Evolutionary conservation across 148 eudicot genomes (phyloP), one percentile per base, ranked within the genome.

Genomic region (Agrostemma githago): DNA sequence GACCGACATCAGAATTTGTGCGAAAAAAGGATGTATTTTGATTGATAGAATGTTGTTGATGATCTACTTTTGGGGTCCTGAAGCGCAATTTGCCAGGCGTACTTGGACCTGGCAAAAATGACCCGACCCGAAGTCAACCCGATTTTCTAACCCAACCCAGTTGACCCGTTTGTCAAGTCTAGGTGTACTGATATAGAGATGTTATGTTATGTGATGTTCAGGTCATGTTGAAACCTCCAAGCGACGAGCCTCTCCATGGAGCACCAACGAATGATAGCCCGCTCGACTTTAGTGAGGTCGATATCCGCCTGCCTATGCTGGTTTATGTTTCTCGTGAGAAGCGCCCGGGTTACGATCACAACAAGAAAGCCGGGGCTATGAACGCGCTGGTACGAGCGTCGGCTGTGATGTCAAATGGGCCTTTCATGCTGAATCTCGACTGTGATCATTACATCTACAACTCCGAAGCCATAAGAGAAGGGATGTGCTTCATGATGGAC

Each of bases 151-250:
- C 34, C 34, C 34, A 1, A 26, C 34, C 34, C 34, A 1, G 34
- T 26, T 26, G 34, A 26, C 34, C 34, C 34, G 34, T 26, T 26
- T 26, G 34, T 0, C 1, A 26, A 1, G 34, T 26, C 34, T 26
- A 26, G 58, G 19, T 34, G 40, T 40, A 44, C 60, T 67, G 57
- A 58, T 48, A 67, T 57, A 53, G 67, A 20, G 53, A 51, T 11
- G 46, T 2, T 56, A 51, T 11, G 46, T 2, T 56, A 54, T 74
- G 34, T 65, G 16, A 20, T 14, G 17, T 69, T 74, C 86, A 93
- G 98, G 98, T 91, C n/a, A 94, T 94, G 98, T 82, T 94, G 87
- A 94, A 94, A 63, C 98, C 97, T 60, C 98, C 98, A 42, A 94
- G 98, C 70, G 91, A 88, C 38, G 93, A 91, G 56, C 93, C 91